These are phyloP conservation scores for Zygoascus meyerae DNA, from an alignment of 1,139 yeast species.

Conservation along the genomic window DNA sequence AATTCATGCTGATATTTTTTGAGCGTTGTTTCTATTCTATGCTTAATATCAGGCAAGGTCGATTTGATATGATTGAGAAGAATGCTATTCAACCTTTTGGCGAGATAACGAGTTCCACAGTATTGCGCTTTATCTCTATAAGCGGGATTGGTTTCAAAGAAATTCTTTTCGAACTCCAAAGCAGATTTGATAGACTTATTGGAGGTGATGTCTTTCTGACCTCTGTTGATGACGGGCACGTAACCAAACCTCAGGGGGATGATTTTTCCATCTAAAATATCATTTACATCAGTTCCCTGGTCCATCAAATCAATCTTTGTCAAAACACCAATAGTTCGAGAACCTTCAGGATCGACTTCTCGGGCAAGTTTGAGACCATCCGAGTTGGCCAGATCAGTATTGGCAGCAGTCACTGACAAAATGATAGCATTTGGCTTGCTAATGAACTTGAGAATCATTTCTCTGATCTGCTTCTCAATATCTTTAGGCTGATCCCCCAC, in stretches of 20 bases:
- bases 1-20: constrained; percentile 85
- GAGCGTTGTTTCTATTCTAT: constrained; percentile 81
- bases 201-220: constrained; percentile 89
- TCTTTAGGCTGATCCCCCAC: constrained; percentile 99
- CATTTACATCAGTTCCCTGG: constrained; percentile 97
- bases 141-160: constrained; percentile 88
- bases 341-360: constrained; percentile 97
- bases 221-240: constrained; percentile 96
- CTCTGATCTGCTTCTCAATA: constrained; percentile 89
- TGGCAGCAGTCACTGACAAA: constrained; percentile 92
- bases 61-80: constrained; percentile 89
- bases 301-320: constrained; percentile 98
- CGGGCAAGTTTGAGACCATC: constrained; percentile 95
- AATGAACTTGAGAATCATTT: constrained; percentile 89
- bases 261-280: constrained; percentile 91
- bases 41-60: constrained; percentile 91
- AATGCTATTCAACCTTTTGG: constrained; percentile 85
- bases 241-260: constrained; percentile 94
- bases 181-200: constrained; percentile 89
- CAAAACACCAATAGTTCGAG: constrained; percentile 92
- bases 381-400: constrained; percentile 94
- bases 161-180: constrained; percentile 68
- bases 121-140: constrained; percentile 86
- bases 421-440: constrained; percentile 95
- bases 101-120: constrained; percentile 96